A percentile compares a stretch with the other conserved stretches of the same genome.
These are phyloP conservation scores for Boehmeria nivea DNA, from an alignment of 306 rosid species.

Conservation along the genomic window DNA sequence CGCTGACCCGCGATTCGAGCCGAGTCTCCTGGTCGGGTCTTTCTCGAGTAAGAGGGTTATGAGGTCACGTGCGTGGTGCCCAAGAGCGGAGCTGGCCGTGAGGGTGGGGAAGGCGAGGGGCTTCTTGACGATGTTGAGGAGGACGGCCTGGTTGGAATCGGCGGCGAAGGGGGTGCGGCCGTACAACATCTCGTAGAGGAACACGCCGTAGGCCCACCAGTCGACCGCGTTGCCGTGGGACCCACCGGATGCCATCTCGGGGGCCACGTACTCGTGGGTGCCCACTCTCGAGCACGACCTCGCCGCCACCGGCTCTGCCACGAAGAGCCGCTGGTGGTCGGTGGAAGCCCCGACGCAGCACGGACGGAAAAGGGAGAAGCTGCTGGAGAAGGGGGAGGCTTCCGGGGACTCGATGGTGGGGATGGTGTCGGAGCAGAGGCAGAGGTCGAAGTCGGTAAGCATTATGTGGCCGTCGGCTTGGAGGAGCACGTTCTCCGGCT, in stretches of 20 bases:
- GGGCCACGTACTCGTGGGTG: conserved; percentile 91
- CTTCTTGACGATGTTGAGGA: conserved; percentile 57
- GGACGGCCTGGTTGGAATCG: conserved; percentile 56
- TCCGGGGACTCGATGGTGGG: conserved; percentile 78
- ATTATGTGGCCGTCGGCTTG: conserved; percentile 99
- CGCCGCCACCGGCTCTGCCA: conserved; percentile 85
- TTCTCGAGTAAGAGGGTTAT: conserved; percentile 47
- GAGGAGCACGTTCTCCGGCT: conserved; percentile 92
- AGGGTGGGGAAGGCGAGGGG: conserved; percentile 55
- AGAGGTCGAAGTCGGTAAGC: conserved; percentile 95
- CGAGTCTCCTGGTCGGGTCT: conserved; percentile 68
- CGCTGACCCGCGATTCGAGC: conserved; percentile 92
- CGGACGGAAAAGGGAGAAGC: conserved; percentile 66
- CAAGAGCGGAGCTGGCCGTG: conserved; percentile 46
- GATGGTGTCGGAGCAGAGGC: conserved; percentile 68
- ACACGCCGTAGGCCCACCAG: conserved; percentile 96
- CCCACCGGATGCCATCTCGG: conserved; percentile 88
- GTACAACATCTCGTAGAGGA: conserved; percentile 79
- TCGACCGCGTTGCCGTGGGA: conserved; percentile 99
- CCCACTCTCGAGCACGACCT: conserved; percentile 87
- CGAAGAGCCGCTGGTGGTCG: conserved; percentile 77
- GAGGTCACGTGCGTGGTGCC: conserved; percentile 69
- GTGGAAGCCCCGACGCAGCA: conserved; percentile 53
- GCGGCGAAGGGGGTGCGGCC: conserved; percentile 88
- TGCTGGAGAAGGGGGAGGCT: conserved; percentile 45